Percentiles rank a stretch among this genome's conserved stretches.
These are phyloP conservation scores for Dictyostelium capitatum DNA, from an alignment of 78 protist species.

Conservation along the genomic window DNA sequence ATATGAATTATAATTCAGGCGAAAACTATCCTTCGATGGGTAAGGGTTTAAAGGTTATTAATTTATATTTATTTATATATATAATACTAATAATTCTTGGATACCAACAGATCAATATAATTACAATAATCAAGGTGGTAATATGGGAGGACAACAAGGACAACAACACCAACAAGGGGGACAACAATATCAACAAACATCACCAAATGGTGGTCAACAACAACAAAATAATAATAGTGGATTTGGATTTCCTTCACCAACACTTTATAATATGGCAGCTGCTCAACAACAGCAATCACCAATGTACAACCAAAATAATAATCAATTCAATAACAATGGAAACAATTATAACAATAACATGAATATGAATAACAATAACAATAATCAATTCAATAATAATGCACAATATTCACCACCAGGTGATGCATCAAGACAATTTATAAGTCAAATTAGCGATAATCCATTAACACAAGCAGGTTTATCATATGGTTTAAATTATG, in stretches of 20 bases:
- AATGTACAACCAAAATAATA: background rate
- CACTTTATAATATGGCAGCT: background rate
- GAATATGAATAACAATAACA: background rate
- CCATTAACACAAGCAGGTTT: conserved; percentile 79
- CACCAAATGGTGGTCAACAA: background rate
- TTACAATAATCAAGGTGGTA: background rate
- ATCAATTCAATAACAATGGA: background rate
- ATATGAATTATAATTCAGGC: conserved; percentile 8
- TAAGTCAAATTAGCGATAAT: conserved; percentile 43
- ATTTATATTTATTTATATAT: too few relatives aligned
- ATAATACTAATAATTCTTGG: background rate
- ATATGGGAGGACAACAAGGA: background rate
- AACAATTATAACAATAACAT: background rate
- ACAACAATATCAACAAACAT: background rate
- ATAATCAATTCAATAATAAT: background rate
- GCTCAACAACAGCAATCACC: conserved; percentile 62
- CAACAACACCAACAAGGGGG: background rate
- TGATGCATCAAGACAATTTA: conserved; percentile 25
- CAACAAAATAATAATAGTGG: background rate
- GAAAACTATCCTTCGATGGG: conserved; percentile 64
- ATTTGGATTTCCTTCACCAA: conserved; percentile 33
- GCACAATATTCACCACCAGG: conserved; percentile 59
- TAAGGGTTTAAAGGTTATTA: too few relatives aligned
- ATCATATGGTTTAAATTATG: conserved; percentile 58
- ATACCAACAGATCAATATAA: conserved; percentile 62